Evolutionary conservation across 768 basidiomycete genomes (phyloP).

Genomic region (Lactifluus volemus): DNA sequence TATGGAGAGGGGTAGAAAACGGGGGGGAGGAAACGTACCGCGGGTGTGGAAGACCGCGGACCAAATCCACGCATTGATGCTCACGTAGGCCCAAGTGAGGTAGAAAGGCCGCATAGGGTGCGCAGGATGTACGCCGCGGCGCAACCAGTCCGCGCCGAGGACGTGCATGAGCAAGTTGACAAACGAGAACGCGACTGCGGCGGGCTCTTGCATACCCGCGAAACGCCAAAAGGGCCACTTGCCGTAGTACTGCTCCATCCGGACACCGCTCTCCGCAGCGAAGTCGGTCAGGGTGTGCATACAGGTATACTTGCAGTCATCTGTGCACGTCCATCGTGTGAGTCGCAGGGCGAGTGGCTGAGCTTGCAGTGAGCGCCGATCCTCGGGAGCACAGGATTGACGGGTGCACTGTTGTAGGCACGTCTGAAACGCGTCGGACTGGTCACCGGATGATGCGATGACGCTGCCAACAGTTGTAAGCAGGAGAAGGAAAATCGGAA

Average conservation of each 20-base stretch:
- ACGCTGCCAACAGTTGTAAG: background rate
- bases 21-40: constrained; percentile 40
- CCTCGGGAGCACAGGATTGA: constrained; percentile 31
- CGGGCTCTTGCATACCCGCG: constrained; percentile 89
- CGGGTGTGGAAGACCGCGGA: constrained; percentile 86
- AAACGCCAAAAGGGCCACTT: constrained; percentile 96
- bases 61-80: constrained; percentile 91
- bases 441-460: constrained; percentile 28
- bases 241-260: constrained; percentile 77
- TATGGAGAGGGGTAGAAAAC: background rate
- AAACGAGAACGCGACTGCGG: constrained; percentile 85
- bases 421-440: constrained; percentile 28
- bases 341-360: constrained; percentile 46
- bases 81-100: constrained; percentile 53
- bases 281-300: constrained; percentile 69
- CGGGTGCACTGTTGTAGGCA: constrained; percentile 25
- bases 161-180: constrained; percentile 73
- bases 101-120: constrained; percentile 72
- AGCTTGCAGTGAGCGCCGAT: constrained; percentile 9
- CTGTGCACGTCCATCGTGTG: constrained; percentile 80
- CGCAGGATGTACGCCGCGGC: constrained; percentile 35
- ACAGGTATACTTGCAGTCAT: constrained; percentile 86
- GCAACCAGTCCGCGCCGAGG: constrained; percentile 45
- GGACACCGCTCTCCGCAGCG: constrained; percentile 34
- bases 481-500: background rate